phyloP scores from a whole-genome alignment of 352 stramenopile genomes.

The Globisporangium solare region DNA sequence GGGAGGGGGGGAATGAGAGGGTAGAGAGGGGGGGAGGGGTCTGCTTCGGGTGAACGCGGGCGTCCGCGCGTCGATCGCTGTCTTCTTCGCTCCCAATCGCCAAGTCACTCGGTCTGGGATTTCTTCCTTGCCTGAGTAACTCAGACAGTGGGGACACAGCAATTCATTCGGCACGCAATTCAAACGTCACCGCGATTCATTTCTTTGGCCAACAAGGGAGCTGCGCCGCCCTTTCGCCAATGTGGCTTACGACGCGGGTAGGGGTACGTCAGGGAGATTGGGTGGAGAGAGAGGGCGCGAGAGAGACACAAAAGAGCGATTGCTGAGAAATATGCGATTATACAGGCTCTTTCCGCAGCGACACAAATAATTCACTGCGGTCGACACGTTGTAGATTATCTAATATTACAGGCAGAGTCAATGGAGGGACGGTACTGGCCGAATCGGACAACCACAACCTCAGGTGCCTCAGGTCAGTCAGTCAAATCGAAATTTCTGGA shows the following conservation, averaged over 20 bases:
- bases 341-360: too few species aligned
- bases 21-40: neutral
- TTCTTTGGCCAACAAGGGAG: neutral
- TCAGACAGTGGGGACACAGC: conserved; percentile 9
- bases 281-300: neutral
- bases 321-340: too few species aligned
- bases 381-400: too few species aligned
- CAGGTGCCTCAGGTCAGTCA: neutral
- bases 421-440: too few species aligned
- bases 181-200: conserved; percentile 1
- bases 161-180: conserved; percentile 10
- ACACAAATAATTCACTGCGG: too few species aligned
- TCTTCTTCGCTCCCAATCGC: conserved; percentile 7
- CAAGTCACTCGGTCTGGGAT: neutral
- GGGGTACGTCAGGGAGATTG: neutral
- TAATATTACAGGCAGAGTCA: too few species aligned
- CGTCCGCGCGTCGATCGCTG: neutral
- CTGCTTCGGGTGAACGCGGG: too few species aligned
- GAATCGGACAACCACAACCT: neutral
- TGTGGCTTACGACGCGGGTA: neutral
- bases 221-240: neutral
- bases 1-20: neutral
- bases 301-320: too few species aligned
- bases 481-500: conserved; percentile 1
- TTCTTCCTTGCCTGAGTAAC: neutral